These are phyloP conservation scores for Adiantum capillusveneris DNA, from an alignment of 75 land plant species.

Conservation along the genomic window DNA sequence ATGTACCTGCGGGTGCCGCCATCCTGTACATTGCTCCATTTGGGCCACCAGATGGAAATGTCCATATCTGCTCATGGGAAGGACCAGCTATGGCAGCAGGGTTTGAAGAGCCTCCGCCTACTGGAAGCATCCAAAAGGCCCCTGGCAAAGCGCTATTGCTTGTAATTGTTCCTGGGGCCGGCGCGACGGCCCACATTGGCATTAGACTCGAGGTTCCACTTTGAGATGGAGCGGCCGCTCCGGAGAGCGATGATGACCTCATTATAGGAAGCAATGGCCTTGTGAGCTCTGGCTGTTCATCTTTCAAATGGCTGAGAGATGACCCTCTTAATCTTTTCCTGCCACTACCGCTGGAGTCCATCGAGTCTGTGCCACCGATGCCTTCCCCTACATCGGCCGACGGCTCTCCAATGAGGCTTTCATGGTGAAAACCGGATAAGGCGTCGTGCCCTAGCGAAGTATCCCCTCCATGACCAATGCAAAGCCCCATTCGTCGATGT, in stretches of 20 bases:
- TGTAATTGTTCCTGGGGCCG: constrained; percentile 17
- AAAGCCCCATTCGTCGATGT: constrained; percentile 13
- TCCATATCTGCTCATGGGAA: constrained; percentile 33
- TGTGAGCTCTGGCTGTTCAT: constrained; percentile 37
- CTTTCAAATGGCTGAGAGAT: constrained; percentile 50
- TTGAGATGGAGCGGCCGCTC: neutral
- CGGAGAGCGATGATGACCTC: neutral
- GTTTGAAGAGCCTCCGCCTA: constrained; percentile 35
- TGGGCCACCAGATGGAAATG: constrained; percentile 22
- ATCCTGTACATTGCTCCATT: constrained; percentile 38
- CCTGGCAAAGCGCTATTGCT: constrained; percentile 41
- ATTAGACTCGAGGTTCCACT: constrained; percentile 20
- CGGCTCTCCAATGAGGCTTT: constrained; percentile 26
- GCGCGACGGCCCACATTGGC: constrained; percentile 54
- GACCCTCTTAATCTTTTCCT: constrained; percentile 49
- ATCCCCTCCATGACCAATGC: constrained; percentile 16
- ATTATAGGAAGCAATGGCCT: constrained; percentile 13
- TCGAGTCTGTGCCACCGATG: constrained; percentile 21
- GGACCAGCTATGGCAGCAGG: constrained; percentile 47
- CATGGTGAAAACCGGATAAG: constrained; percentile 57
- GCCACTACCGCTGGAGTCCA: constrained; percentile 18
- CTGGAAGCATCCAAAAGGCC: constrained; percentile 80
- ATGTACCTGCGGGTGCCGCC: constrained; percentile 26
- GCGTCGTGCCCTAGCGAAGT: constrained; percentile 16
- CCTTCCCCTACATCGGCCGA: constrained; percentile 28